These are phyloP conservation scores for Agastache rugosa DNA, from an alignment of 257 asterid genomes.

Conservation along the genomic window DNA sequence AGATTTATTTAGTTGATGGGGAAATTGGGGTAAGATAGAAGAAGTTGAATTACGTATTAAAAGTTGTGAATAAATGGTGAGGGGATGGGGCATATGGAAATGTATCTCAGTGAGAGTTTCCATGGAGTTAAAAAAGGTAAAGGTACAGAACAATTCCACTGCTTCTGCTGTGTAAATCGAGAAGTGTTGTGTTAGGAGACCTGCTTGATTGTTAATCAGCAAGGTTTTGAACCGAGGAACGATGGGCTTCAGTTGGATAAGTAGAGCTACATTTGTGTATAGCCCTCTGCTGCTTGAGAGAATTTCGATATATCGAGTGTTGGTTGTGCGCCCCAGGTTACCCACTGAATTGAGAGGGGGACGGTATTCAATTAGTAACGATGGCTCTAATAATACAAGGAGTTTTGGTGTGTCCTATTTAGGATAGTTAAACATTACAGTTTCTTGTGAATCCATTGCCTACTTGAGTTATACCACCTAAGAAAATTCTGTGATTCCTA, in stretches of 20 bases:
- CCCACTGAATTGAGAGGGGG: not conserved
- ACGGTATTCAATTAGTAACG: not conserved
- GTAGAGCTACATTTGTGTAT: not conserved
- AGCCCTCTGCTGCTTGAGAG: too few relatives aligned
- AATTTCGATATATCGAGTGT: too few relatives aligned
- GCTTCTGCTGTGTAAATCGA: not conserved
- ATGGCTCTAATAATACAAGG: not conserved
- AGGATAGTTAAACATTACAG: not conserved
- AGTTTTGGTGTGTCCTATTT: not conserved
- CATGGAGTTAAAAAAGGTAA: not conserved
- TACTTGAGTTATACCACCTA: not conserved
- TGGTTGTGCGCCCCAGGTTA: too few relatives aligned
- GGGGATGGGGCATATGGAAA: not conserved
- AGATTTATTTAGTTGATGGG: slow-evolving; percentile 1
- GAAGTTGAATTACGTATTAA: not conserved
- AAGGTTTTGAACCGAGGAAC: not conserved
- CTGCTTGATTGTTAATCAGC: not conserved
- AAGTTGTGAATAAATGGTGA: not conserved
- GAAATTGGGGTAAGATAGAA: slow-evolving; percentile 18
- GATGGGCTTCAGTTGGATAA: not conserved
- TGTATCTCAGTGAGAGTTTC: not conserved
- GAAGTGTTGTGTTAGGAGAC: not conserved
- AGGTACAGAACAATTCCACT: not conserved
- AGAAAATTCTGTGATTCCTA: not conserved
- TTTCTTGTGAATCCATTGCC: not conserved